Percentiles rank a stretch among this genome's conserved stretches.
These are phyloP conservation scores for Coemansia sp. DNA, from an alignment of 192 early-diverging fungal genomes.

Conservation along the genomic window DNA sequence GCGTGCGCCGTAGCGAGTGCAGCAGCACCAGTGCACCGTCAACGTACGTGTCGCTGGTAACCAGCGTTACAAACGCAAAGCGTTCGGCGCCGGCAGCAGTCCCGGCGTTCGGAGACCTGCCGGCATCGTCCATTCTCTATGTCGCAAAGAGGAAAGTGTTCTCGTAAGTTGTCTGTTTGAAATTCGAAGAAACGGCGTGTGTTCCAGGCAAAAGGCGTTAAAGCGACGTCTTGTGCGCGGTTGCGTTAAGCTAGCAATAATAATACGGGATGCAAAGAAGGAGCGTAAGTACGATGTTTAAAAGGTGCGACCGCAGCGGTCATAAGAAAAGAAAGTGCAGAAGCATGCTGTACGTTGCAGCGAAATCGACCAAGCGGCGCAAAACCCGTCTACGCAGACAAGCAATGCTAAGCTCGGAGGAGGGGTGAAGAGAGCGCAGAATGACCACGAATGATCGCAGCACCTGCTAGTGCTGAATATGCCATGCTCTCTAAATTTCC, in stretches of 20 bases:
- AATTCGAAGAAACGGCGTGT: neutral
- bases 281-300: slow-evolving; percentile 1
- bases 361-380: neutral
- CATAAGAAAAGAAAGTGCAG: slow-evolving; percentile 9
- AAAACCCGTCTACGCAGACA: neutral
- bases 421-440: neutral
- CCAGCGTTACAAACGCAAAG: slow-evolving; percentile 80
- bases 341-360: slow-evolving; percentile 1
- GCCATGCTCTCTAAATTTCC: neutral
- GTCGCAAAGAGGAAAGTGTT: neutral
- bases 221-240: neutral
- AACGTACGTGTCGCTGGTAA: slow-evolving; percentile 83
- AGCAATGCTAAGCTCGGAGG: neutral
- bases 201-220: neutral
- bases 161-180: neutral
- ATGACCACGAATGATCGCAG: neutral
- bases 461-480: neutral
- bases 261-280: neutral
- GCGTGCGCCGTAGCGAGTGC: slow-evolving; percentile 67
- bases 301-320: neutral
- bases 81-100: neutral
- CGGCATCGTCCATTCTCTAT: slow-evolving; percentile 1
- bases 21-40: slow-evolving; percentile 79
- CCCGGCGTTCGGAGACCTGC: neutral
- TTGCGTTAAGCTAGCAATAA: neutral